phyloP scores from a whole-genome alignment of 1,139 yeast genomes.

The Pichia sp. region DNA sequence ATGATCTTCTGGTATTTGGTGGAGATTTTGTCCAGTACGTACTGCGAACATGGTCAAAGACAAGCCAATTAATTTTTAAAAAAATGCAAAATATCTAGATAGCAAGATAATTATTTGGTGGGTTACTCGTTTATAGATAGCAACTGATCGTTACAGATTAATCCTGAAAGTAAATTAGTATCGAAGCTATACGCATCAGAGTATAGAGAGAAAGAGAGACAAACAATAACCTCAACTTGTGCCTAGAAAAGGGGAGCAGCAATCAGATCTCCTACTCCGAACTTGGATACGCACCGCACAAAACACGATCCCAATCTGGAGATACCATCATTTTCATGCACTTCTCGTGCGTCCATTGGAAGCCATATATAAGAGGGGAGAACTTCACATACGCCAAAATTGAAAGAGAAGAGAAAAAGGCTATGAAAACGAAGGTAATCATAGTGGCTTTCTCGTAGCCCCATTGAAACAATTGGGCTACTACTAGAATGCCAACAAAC shows the following conservation, averaged over 20 bases:
- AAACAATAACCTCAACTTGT: not conserved
- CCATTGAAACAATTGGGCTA: constrained; percentile 43
- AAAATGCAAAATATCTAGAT: not conserved
- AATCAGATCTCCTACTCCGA: not conserved
- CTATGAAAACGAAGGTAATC: constrained; percentile 33
- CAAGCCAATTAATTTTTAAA: constrained; percentile 26
- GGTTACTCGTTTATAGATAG: not conserved
- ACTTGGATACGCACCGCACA: constrained; percentile 10
- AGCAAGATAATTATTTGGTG: not conserved
- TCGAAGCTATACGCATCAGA: not conserved
- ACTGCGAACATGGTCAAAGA: not conserved
- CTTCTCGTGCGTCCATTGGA: constrained; percentile 45
- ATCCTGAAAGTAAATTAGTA: not conserved
- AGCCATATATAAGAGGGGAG: constrained; percentile 46
- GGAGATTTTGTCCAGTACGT: not conserved
- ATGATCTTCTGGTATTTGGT: not conserved
- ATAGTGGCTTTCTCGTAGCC: constrained; percentile 31
- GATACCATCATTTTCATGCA: constrained; percentile 32
- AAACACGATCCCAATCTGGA: constrained; percentile 19
- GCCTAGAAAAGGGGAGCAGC: constrained; percentile 1
- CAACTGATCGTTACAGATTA: not conserved
- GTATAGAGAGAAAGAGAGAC: not conserved
- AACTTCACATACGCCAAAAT: constrained; percentile 38
- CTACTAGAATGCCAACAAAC: constrained; percentile 52
- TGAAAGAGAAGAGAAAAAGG: constrained; percentile 31